These are phyloP conservation scores for Cryptococcus hybrid DNA, from an alignment of 1,284 basidiomycete species.

Conservation along the genomic window DNA sequence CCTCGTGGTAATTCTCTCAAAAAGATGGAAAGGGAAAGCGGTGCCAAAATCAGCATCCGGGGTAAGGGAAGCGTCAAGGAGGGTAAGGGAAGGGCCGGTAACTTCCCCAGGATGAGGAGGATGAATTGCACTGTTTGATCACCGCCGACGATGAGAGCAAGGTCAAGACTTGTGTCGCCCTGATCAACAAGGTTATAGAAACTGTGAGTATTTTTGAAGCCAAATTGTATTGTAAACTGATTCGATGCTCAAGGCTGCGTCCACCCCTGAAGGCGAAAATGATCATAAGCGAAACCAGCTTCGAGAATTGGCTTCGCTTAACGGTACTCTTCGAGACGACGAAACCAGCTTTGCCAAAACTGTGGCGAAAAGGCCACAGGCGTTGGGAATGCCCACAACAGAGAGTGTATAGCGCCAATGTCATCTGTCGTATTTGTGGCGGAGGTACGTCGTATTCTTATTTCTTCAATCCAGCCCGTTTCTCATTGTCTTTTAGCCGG, in stretches of 20 bases:
- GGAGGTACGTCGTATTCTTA: constrained; percentile 53
- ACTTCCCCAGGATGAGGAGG: constrained; percentile 93
- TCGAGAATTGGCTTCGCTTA: constrained; percentile 93
- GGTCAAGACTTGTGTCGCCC: constrained; percentile 81
- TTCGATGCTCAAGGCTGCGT: constrained; percentile 69
- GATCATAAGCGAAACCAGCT: constrained; percentile 99
- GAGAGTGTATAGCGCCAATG: constrained; percentile 94
- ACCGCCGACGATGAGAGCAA: constrained; percentile 90
- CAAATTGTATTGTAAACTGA: background rate
- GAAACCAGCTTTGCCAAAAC: constrained; percentile 99
- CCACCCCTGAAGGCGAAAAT: constrained; percentile 98
- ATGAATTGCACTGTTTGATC: constrained; percentile 98
- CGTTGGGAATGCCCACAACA: constrained; percentile 98
- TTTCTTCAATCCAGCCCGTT: background rate
- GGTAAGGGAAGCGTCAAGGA: constrained; percentile 99
- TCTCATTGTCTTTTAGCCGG: constrained; percentile 52
- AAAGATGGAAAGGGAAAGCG: constrained; percentile 98
- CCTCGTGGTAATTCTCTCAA: constrained; percentile 98
- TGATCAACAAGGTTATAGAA: constrained; percentile 98
- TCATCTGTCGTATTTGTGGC: constrained; percentile 95
- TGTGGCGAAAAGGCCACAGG: constrained; percentile 83
- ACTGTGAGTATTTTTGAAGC: constrained; percentile 62
- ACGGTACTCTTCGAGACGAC: constrained; percentile 98
- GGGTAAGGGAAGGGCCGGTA: constrained; percentile 91
- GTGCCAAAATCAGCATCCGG: constrained; percentile 97